Evolutionary conservation across 768 basidiomycete genomes (phyloP).

Genomic region (Daedaleopsis sinensis): DNA sequence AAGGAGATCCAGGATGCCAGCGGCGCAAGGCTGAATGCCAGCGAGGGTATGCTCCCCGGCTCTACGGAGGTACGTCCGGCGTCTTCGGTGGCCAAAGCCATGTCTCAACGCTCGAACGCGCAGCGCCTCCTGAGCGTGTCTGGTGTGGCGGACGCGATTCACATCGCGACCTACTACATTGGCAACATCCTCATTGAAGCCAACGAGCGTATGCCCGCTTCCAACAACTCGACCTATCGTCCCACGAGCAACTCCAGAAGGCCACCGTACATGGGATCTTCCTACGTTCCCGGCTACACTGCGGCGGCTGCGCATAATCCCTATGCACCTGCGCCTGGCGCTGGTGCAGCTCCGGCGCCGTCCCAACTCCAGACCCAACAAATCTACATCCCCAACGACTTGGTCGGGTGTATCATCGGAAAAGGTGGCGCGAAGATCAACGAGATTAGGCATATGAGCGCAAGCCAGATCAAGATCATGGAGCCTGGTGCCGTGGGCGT

Average conservation of each 20-base stretch:
- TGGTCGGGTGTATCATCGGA: conserved; percentile 97
- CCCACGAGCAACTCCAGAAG: conserved; percentile 64
- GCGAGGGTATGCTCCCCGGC: conserved; percentile 97
- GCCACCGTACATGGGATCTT: conserved; percentile 50
- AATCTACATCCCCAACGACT: conserved; percentile 97
- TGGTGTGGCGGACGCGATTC: conserved; percentile 98
- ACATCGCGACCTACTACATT: conserved; percentile 99
- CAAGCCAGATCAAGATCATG: conserved; percentile 98
- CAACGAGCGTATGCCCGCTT: conserved; percentile 79
- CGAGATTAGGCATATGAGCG: conserved; percentile 94
- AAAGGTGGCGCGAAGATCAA: conserved; percentile 99
- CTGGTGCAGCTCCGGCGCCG: conserved; percentile 30
- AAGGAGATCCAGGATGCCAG: conserved; percentile 99
- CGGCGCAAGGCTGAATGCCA: conserved; percentile 94
- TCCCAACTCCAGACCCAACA: conserved; percentile 92
- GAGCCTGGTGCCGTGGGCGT: conserved; percentile 86
- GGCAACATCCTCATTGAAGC: conserved; percentile 97
- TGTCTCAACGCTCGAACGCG: conserved; percentile 1
- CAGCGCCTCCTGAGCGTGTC: conserved; percentile 97
- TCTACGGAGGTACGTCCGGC: conserved; percentile 85
- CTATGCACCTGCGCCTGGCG: conserved; percentile 29
- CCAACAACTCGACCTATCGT: conserved; percentile 57
- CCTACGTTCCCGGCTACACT: conserved; percentile 62
- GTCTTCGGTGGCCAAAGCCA: not conserved
- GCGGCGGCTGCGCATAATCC: conserved; percentile 33